Conservation (phyloP, 2,329 filamentous ascomycete species). For the Colletotrichum shisoi region DNA sequence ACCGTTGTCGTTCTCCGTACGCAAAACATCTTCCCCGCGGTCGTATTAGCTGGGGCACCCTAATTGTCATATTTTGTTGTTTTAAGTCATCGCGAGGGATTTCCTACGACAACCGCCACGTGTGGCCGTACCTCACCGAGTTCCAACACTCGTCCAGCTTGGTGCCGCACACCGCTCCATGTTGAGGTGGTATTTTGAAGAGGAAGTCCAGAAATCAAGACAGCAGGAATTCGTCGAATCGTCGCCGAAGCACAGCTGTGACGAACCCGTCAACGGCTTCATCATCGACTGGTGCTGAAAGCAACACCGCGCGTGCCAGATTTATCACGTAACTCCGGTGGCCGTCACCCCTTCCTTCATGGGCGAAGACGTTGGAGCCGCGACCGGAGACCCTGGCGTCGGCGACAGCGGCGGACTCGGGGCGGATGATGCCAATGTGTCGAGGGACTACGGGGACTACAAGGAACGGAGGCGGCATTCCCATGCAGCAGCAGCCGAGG, state of each 20-base stretch:
- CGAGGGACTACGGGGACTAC: slow-evolving; percentile 20
- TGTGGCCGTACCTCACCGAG: slow-evolving; percentile 8
- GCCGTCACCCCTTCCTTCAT: slow-evolving; percentile 1
- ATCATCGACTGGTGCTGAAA: neutral
- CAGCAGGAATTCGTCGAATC: too few relatives aligned
- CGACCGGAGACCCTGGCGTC: slow-evolving; percentile 22
- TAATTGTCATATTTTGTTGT: neutral
- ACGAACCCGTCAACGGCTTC: neutral
- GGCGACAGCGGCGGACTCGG: slow-evolving; percentile 28
- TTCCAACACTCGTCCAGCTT: slow-evolving; percentile 8
- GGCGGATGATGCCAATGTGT: slow-evolving; percentile 1
- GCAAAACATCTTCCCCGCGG: neutral
- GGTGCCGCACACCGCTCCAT: neutral
- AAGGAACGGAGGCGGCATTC: slow-evolving; percentile 27
- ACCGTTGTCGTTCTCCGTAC: neutral
- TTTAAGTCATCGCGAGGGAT: neutral
- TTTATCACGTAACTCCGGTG: neutral
- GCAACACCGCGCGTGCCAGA: neutral
- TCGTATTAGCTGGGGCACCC: neutral
- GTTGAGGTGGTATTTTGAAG: neutral
- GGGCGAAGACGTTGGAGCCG: slow-evolving; percentile 32
- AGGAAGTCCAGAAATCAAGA: neutral
- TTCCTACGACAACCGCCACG: slow-evolving; percentile 12
- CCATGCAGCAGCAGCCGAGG: slow-evolving; percentile 4
- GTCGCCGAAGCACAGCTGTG: neutral